phyloP scores from a whole-genome alignment of 768 basidiomycete species.

The Leccinum boreale region DNA sequence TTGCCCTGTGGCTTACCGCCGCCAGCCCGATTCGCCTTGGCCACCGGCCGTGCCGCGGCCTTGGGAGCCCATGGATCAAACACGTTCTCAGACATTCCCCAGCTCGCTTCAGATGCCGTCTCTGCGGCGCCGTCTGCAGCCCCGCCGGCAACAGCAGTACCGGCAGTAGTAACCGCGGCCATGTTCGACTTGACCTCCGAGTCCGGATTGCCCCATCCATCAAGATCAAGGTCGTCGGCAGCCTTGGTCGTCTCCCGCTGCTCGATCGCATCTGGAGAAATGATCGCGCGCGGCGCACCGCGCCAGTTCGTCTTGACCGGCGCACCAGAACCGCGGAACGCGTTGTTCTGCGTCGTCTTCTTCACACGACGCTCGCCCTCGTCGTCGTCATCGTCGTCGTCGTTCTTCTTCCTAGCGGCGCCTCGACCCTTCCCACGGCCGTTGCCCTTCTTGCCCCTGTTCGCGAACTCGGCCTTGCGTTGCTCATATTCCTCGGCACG shows the following conservation, averaged over 20 bases:
- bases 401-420: slow-evolving; percentile 7
- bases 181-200: slow-evolving; percentile 11
- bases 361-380: neutral
- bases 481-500: slow-evolving; percentile 18
- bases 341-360: slow-evolving; percentile 10
- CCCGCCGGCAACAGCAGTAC: neutral
- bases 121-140: slow-evolving; percentile 1
- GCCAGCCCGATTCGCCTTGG: slow-evolving; percentile 2
- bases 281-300: slow-evolving; percentile 25
- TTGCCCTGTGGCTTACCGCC: slow-evolving; percentile 1
- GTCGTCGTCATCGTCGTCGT: neutral
- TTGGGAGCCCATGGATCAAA: slow-evolving; percentile 22
- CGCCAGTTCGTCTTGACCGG: slow-evolving; percentile 32
- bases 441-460: slow-evolving; percentile 21
- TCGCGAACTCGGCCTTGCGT: slow-evolving; percentile 11
- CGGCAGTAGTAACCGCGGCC: neutral
- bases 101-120: slow-evolving; percentile 19
- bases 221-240: slow-evolving; percentile 2
- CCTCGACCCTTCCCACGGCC: slow-evolving; percentile 10
- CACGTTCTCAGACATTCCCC: slow-evolving; percentile 19
- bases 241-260: slow-evolving; percentile 17
- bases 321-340: slow-evolving; percentile 29
- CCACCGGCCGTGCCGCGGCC: neutral
- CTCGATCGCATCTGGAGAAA: slow-evolving; percentile 24
- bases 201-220: slow-evolving; percentile 23